phyloP scores from a whole-genome alignment of 495 filamentous ascomycete genomes.

The Aspergillus nidulans region DNA sequence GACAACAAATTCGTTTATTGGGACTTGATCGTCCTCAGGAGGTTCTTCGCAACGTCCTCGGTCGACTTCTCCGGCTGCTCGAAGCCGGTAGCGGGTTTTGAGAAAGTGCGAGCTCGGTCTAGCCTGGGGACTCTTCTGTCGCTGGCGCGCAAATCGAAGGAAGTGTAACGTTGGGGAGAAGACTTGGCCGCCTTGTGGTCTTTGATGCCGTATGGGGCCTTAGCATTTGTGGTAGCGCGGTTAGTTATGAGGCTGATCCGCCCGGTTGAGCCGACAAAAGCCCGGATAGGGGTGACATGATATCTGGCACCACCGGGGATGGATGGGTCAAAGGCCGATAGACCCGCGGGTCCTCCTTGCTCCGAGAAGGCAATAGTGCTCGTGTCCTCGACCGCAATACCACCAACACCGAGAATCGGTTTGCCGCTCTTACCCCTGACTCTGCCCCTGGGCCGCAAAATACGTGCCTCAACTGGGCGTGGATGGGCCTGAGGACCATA shows the following conservation, averaged over 20 bases:
- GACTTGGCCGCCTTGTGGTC: conserved; percentile 28
- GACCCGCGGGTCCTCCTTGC: conserved; percentile 28
- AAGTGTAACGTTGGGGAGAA: conserved; percentile 11
- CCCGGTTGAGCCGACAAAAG: conserved; percentile 57
- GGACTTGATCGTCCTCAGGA: conserved; percentile 25
- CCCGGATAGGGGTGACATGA: conserved; percentile 54
- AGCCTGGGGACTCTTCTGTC: conserved; percentile 30
- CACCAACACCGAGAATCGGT: conserved; percentile 47
- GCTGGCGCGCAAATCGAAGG: conserved; percentile 25
- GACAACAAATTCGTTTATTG: neutral
- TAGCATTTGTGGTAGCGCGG: conserved; percentile 39
- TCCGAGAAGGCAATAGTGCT: conserved; percentile 36
- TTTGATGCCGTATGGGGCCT: conserved; percentile 47
- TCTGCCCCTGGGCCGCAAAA: conserved; percentile 49
- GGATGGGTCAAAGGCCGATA: conserved; percentile 52
- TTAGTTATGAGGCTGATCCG: conserved; percentile 48
- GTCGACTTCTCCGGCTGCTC: conserved; percentile 1
- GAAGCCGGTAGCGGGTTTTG: neutral
- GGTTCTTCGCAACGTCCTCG: conserved; percentile 33
- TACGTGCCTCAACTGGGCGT: conserved; percentile 62
- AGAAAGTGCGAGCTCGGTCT: conserved; percentile 20
- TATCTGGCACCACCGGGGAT: conserved; percentile 63
- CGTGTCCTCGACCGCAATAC: conserved; percentile 45
- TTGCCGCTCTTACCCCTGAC: conserved; percentile 30
- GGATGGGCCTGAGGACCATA: conserved; percentile 67